Base-by-base conservation (phyloP, 139 green algal species). In the Picochlorum sp. region DNA sequence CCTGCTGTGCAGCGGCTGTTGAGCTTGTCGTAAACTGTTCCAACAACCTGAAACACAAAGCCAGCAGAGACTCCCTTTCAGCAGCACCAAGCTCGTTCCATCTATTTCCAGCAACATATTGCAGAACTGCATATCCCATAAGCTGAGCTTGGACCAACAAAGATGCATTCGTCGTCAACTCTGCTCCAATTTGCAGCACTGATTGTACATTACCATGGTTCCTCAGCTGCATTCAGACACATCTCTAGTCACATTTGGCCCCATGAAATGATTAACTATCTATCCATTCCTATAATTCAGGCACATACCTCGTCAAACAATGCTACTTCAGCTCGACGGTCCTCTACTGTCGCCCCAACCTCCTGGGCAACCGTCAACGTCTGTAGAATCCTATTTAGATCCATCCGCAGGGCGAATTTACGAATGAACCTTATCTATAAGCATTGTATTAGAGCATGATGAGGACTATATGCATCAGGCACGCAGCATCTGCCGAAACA, bases 71-170 rank as follows among this genome's bases (percentile, higher is more conserved):
- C 34, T 41, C 34, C 13, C 72, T 75, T 59, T 83, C 77, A 28
- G 62, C 51, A 20, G 37, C 18, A 6, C 15, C 67, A 49, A 83
- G 83, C 16, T 83, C 70, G 14, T 73, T 62, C 77, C 77, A 83
- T 20, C 70, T 63, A 44, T 52, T 65, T 41, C 60, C 67, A 15
- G 83, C 77, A 63, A 84, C 24, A 49, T 83, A 60, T 57, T 83
- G 75, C 26, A 84, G 75, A 11, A 84, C 49, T 34, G 57, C 55
- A 54, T 76, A 83, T 1, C 77, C 77, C 67, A 83, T 60, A 24
- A 81, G 65, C 60, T 81, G 75, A 18, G 75, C 71, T 54, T 84
- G 76, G 4, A 78, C 4, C 1, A 67, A 67, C 20, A 66, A 38
- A 16, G 56, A 50, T 3, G n/a, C 24, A n/a, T 72, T 58, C 9